Evolutionary conservation across 805 yeast species (phyloP), one percentile per base, ranked within the genome.

Genomic region (Brettanomyces sp.): DNA sequence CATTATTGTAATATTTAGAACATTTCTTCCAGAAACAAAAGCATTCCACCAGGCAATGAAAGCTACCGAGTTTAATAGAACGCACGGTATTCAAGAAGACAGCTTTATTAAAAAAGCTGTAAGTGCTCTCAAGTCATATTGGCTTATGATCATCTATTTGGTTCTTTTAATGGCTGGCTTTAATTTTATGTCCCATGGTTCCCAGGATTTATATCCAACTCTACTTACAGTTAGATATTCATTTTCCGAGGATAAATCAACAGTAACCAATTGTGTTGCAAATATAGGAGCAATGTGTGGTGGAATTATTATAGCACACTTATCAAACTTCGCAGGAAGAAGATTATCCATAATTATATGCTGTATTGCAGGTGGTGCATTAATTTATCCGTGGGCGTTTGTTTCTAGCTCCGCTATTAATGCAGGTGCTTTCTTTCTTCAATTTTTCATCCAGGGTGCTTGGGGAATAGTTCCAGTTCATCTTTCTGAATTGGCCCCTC

Each of bases 381-480:
- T 79, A 53, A 70, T 79, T 45, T 80, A 80, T 54, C 85, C 85
- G 51, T 76, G 81, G 78, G 80, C 79, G 1, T 76, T 69, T 62
- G 56, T 75, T 55, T 47, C 63, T 41, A 60, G 61, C 33, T 63
- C 65, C 35, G 80, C 72, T 14, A 71, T 76, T 48, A 73, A 74
- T 52, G 82, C 80, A 0, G 82, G 80, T 50, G 83, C 66, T 1
- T 79, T 79, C 59, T 78, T 76, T 64, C 61, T 79, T 48, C 85
- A 79, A 57, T 75, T 75, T 56, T 75, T 73, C 49, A 84, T 80
- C 45, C 84, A 79, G 63, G 85, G 85, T 55, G 78, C 80, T 28
- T 80, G 83, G 81, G 85, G 85, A 53, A 79, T 78, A 36, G 68
- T 75, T 45, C 85, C 85, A 45, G 69, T 78, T 47, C 82, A 79